Evolutionary conservation across 176 grass and related monocot genomes (phyloP), one percentile per base, ranked within the genome.

Genomic region (Zea mays): DNA sequence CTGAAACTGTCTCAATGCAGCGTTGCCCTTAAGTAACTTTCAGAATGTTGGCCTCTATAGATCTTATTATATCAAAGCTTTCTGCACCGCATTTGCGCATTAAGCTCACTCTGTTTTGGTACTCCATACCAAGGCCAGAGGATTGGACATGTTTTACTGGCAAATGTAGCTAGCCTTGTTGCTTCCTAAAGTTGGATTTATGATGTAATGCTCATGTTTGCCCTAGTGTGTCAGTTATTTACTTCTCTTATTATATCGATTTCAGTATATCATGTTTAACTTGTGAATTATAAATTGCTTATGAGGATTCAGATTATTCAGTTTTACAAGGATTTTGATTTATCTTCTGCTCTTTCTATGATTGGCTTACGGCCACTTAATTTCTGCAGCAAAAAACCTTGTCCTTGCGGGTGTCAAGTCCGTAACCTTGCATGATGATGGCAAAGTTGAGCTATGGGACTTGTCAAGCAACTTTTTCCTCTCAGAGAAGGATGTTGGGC

Each of bases 401-500:
- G 90, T 71, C 54, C 88, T 97, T 17, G 93, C 90, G 8, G 93
- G 93, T 81, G 93, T 97, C 6, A 97, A 93, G 63, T 97, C 93
- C 12, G 80, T 97, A 76, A 90, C 83, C 51, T 79, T 97, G 52
- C 90, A 90, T 34, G 90, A 97, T 82, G 87, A 97, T 61, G 77
- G 76, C 36, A 81, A 93, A 14, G 93, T 90, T 17, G 90, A 97
- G 52, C 33, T 93, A 49, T 93, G 90, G 90, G 93, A 97, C 77
- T 81, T 97, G 43, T 89, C 93, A 65, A 69, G 90, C 70, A 97
- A 93, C 74, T 93, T 97, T 52, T 93, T 93, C 85, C 84, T 97
- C 73, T 92, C 88, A 19, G 85, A 97, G 80, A 84, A 75, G 68
- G 93, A 97, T 82, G 73, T 97, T 85, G 86, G 88, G 27, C 81